A percentile compares a stretch with the other conserved stretches of the same genome.
phyloP scores from a whole-genome alignment of 352 stramenopile species.

The Detonula confervacea region DNA sequence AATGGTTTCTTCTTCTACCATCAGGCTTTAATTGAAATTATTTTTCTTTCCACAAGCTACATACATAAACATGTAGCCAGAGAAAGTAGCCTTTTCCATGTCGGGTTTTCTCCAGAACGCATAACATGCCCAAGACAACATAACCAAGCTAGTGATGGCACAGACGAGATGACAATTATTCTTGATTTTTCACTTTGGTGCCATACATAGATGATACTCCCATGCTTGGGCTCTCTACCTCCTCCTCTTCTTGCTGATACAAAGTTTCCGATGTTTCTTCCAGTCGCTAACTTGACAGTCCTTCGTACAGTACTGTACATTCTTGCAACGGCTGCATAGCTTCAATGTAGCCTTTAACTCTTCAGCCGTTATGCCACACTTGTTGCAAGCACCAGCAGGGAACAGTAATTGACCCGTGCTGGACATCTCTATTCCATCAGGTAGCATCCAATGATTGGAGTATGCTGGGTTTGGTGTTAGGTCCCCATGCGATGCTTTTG shows the following conservation, averaged over 20 bases:
- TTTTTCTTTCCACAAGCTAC: no score
- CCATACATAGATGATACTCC: no score
- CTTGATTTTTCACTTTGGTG: no score
- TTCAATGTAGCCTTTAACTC: slow-evolving; percentile 14
- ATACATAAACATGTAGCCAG: no score
- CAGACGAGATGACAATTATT: no score
- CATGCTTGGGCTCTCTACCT: no score
- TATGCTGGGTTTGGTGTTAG: slow-evolving; percentile 19
- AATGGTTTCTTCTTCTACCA: no score
- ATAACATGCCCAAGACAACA: no score
- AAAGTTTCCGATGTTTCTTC: slow-evolving; percentile 14
- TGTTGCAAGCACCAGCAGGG: slow-evolving; percentile 15
- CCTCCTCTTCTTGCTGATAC: slow-evolving; percentile 19
- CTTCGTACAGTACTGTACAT: slow-evolving; percentile 16
- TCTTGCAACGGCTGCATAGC: slow-evolving; percentile 12
- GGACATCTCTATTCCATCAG: slow-evolving; percentile 12
- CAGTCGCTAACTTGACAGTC: slow-evolving; percentile 13
- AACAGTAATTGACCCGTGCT: slow-evolving; percentile 2
- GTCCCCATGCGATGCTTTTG: slow-evolving; percentile 11
- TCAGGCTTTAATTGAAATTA: no score
- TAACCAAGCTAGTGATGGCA: no score
- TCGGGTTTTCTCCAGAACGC: no score
- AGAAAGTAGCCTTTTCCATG: no score
- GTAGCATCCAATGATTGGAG: slow-evolving; percentile 16
- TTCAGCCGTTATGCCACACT: slow-evolving; percentile 18